A percentile compares a stretch with the other conserved stretches of the same genome.
phyloP scores from a whole-genome alignment of 192 early-diverging fungal genomes.

The Coemansia umbellata region DNA sequence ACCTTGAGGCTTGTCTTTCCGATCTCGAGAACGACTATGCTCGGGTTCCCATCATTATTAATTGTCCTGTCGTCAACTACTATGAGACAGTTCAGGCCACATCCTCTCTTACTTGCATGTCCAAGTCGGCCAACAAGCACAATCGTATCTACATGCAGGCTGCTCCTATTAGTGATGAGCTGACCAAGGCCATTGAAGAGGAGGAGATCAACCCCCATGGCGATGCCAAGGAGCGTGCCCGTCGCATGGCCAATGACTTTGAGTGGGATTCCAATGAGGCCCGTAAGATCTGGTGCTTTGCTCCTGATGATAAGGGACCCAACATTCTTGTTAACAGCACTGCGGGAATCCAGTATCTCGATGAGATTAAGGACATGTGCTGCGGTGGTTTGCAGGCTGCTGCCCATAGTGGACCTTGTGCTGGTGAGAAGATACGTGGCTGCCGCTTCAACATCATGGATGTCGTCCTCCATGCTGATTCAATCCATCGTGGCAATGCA shows the following conservation, averaged over 20 bases:
- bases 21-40: constrained; percentile 99
- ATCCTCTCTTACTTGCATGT: constrained; percentile 73
- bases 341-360: constrained; percentile 96
- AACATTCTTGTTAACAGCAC: constrained; percentile 91
- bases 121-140: constrained; percentile 99
- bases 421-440: constrained; percentile 94
- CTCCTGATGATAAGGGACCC: constrained; percentile 80
- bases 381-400: constrained; percentile 92
- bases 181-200: constrained; percentile 72
- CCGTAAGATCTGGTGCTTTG: constrained; percentile 98
- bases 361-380: constrained; percentile 98
- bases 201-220: constrained; percentile 86
- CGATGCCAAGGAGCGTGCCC: constrained; percentile 91
- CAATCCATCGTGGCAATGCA: constrained; percentile 98
- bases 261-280: constrained; percentile 96
- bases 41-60: constrained; percentile 82
- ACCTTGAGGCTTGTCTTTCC: constrained; percentile 98
- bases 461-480: constrained; percentile 94
- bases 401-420: constrained; percentile 82
- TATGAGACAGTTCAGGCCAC: constrained; percentile 89
- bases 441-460: constrained; percentile 97
- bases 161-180: constrained; percentile 76
- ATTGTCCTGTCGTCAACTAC: constrained; percentile 93
- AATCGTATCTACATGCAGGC: constrained; percentile 99
- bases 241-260: constrained; percentile 81